Percentiles rank a stretch among this genome's conserved stretches.
phyloP scores from a whole-genome alignment of 2,329 filamentous ascomycete species.

The Nemania sp. region DNA sequence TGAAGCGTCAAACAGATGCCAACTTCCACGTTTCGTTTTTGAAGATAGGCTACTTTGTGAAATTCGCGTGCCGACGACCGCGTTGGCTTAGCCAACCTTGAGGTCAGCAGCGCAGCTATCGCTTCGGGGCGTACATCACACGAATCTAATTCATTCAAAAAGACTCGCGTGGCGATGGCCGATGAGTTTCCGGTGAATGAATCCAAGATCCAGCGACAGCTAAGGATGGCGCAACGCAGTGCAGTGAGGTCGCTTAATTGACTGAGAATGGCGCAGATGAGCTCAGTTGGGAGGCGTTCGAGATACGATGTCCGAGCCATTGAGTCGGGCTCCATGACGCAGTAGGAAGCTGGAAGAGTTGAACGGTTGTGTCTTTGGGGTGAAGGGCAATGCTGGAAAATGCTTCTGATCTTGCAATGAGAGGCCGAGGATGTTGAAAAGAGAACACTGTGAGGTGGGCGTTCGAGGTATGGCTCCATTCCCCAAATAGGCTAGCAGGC shows the following conservation, averaged over 20 bases:
- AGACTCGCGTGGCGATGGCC: slow-evolving; percentile 7
- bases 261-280: slow-evolving; percentile 17
- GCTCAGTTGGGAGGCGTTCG: slow-evolving; percentile 17
- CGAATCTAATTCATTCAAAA: slow-evolving; percentile 21
- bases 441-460: no score
- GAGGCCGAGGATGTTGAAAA: no score
- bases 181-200: no score
- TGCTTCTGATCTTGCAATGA: no score
- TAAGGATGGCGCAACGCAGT: slow-evolving; percentile 19
- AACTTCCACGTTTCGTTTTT: slow-evolving; percentile 12
- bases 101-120: slow-evolving; percentile 16
- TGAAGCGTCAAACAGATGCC: slow-evolving; percentile 11
- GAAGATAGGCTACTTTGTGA: slow-evolving; percentile 7
- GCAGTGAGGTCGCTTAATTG: slow-evolving; percentile 12
- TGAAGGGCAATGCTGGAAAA: no score
- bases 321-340: no score
- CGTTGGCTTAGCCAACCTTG: slow-evolving; percentile 13
- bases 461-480: no score
- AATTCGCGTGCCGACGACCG: slow-evolving; percentile 13
- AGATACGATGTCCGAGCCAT: slow-evolving; percentile 14
- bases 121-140: slow-evolving; percentile 23
- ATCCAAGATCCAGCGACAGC: slow-evolving; percentile 11
- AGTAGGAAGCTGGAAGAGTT: no score
- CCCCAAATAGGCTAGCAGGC: no score
- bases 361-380: no score